Evolutionary conservation across 2,329 filamentous ascomycete genomes (phyloP).

Genomic region (Trichoderma brevicompactum): DNA sequence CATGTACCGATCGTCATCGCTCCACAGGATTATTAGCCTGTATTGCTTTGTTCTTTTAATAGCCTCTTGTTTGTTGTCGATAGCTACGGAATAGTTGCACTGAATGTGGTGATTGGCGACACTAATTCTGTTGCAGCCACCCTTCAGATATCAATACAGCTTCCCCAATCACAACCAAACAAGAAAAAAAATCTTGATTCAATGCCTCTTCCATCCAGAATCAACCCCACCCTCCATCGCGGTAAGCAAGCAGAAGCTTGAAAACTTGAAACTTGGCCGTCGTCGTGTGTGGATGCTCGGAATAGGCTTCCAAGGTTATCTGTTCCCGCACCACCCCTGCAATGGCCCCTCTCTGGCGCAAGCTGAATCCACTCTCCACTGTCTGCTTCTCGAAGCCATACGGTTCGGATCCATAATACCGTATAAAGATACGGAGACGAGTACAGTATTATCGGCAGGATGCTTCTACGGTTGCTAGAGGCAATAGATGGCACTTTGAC

Average conservation of each 20-base stretch:
- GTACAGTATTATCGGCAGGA: background rate
- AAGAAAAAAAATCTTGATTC: too few species aligned
- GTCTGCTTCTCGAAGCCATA: conserved; percentile 24
- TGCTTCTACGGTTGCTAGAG: background rate
- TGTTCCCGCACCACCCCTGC: conserved; percentile 23
- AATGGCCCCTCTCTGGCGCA: conserved; percentile 2
- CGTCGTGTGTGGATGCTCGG: conserved; percentile 14
- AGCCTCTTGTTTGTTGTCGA: background rate
- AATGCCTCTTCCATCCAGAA: too few species aligned
- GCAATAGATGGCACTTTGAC: background rate
- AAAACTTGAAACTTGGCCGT: conserved; percentile 13
- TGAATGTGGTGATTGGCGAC: too few species aligned
- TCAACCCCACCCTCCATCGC: too few species aligned
- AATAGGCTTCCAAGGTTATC: conserved; percentile 20
- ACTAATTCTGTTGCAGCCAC: too few species aligned
- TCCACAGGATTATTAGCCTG: background rate
- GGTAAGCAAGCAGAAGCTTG: too few species aligned
- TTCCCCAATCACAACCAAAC: too few species aligned
- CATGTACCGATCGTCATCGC: conserved; percentile 22
- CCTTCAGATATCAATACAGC: too few species aligned
- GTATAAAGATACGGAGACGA: background rate
- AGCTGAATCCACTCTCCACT: conserved; percentile 13
- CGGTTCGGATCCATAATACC: conserved; percentile 7
- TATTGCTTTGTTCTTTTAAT: conserved; percentile 5
- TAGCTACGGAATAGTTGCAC: too few species aligned